Evolutionary conservation across 306 rosid genomes (phyloP), one percentile per base, ranked within the genome.

Genomic region (Prunus salicina): DNA sequence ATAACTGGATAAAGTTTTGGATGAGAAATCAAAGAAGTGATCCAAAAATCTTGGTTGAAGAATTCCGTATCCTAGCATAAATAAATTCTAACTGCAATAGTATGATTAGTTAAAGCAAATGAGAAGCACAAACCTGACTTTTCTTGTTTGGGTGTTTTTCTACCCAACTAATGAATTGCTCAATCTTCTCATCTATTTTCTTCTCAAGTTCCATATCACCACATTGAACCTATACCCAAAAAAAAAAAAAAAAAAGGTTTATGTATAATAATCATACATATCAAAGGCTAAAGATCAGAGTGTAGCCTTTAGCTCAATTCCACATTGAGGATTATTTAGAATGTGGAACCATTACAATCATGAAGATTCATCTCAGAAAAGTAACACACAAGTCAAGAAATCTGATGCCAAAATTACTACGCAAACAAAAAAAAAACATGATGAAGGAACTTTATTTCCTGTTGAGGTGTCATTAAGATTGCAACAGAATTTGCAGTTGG

Each of bases 91-190:
- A 8, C 49, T 32, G 38, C 56, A 53, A 63, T 52, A 32, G 69
- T 27, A 38, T 51, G 15, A 72, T 45, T 61, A 24, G 49, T 69
- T 24, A 58, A 52, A 58, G 34, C 69, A 57, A 75, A 1, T 22
- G 71, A 8, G 68, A 79, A 82, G 60, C 43, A 49, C 89, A 80
- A 47, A 96, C 99, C 98, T 92, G 97, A 78, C 97, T 96, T 85
- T 92, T 96, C 79, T 91, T 96, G 88, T 96, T 89, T 1, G 97
- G 99, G 84, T 96, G 99, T 77, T 92, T 96, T 91, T 96, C 99
- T 58, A 89, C 99, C 99, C 99, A 96, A 81, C 81, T 77, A 81
- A 96, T 76, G 73, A 91, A 96, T 78, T 96, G 99, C 76, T 89
- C 99, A 73, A 96, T 91, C 87, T 89, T 92, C 71, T 92, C 99